Conservation (phyloP, 2,329 filamentous ascomycete genomes). For the Phialophora verrucosa region DNA sequence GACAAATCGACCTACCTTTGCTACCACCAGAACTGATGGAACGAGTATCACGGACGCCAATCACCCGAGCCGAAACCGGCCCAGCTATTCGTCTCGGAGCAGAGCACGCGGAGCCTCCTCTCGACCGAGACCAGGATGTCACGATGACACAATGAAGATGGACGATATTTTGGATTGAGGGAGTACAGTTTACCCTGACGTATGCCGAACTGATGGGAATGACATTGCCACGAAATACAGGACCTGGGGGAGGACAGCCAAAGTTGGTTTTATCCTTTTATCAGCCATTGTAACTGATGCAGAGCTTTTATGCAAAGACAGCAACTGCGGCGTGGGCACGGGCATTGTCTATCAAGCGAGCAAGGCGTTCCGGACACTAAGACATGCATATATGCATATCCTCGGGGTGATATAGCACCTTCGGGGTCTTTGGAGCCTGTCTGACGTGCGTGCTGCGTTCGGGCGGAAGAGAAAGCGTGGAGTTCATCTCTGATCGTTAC, state of each 20-base stretch:
- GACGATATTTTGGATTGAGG: background rate
- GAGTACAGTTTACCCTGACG: conserved; percentile 6
- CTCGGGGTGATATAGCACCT: background rate
- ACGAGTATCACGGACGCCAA: conserved; percentile 26
- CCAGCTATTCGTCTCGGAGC: conserved; percentile 11
- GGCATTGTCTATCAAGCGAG: background rate
- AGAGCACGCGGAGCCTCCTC: background rate
- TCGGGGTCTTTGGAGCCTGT: background rate
- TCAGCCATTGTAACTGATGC: background rate
- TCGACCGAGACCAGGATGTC: conserved; percentile 32
- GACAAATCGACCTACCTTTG: conserved; percentile 30
- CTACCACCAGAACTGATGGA: conserved; percentile 35
- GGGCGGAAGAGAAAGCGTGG: background rate
- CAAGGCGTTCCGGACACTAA: background rate
- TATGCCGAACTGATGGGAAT: conserved; percentile 6
- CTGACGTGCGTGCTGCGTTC: background rate
- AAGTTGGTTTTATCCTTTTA: background rate
- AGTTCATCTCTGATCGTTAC: background rate
- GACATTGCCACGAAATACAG: conserved; percentile 2
- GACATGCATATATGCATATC: background rate
- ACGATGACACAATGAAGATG: conserved; percentile 37
- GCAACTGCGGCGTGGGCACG: background rate
- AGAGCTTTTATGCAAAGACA: background rate
- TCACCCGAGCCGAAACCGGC: conserved; percentile 21
- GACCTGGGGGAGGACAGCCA: background rate